Conservation (phyloP, 148 eudicot genomes). For the Arbutus unedo region DNA sequence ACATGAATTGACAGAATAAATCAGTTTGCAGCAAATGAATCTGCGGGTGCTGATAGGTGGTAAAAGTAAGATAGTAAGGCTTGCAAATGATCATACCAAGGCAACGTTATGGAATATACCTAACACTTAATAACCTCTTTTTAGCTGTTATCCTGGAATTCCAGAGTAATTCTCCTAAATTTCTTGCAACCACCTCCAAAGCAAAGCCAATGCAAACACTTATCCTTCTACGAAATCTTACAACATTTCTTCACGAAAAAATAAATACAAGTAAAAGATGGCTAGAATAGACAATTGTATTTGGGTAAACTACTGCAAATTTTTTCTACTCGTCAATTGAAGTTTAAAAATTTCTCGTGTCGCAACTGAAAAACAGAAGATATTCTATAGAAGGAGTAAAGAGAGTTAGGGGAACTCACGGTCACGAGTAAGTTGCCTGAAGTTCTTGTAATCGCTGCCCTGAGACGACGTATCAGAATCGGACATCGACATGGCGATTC, state of each 20-base stretch:
- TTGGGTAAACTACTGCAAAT: background rate
- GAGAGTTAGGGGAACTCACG: conserved; percentile 42
- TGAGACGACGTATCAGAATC: conserved; percentile 76
- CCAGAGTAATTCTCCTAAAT: too few relatives aligned
- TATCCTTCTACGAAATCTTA: too few relatives aligned
- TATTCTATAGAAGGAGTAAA: background rate
- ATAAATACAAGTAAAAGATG: background rate
- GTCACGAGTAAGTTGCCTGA: conserved; percentile 75
- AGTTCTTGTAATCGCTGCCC: conserved; percentile 54
- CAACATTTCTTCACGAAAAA: too few relatives aligned
- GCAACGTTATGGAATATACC: too few relatives aligned
- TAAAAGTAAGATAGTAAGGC: background rate
- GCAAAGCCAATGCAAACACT: too few relatives aligned
- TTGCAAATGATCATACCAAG: background rate
- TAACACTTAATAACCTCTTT: too few relatives aligned
- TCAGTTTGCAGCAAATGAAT: background rate
- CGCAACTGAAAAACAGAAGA: background rate
- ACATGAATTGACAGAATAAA: conserved; percentile 3
- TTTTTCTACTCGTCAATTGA: background rate
- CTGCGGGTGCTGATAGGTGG: background rate
- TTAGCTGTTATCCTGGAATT: too few relatives aligned
- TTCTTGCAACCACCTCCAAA: too few relatives aligned
- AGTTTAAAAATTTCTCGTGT: background rate
- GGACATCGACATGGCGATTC: conserved; percentile 64
- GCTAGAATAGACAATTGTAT: background rate